Percentiles rank a stretch among this genome's conserved stretches.
These are phyloP conservation scores for Linnemannia elongata DNA, from an alignment of 192 early-diverging fungal genomes.

Conservation along the genomic window DNA sequence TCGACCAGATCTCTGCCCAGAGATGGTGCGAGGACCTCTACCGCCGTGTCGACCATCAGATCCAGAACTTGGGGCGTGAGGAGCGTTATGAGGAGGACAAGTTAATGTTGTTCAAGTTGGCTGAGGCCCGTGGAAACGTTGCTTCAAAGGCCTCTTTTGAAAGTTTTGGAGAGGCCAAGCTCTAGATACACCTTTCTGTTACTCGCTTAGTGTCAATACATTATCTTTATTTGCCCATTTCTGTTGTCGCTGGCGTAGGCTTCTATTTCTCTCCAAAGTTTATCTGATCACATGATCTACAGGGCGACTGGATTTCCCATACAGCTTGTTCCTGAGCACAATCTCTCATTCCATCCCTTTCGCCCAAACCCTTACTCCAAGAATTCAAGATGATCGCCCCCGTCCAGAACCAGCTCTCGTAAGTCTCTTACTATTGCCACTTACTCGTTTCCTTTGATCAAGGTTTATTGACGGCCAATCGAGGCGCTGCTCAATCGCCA, in stretches of 20 bases:
- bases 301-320: neutral
- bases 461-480: no score
- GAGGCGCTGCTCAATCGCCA: no score
- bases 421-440: neutral
- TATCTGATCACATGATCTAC: no score
- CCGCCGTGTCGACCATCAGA: slow-evolving; percentile 45
- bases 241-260: no score
- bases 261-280: no score
- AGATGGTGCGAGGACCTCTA: slow-evolving; percentile 54
- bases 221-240: no score
- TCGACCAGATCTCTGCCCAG: slow-evolving; percentile 43
- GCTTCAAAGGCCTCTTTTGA: neutral
- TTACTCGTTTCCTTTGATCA: no score
- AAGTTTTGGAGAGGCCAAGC: slow-evolving; percentile 31
- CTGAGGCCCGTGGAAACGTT: slow-evolving; percentile 25
- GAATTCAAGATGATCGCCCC: slow-evolving; percentile 19
- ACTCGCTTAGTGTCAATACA: no score
- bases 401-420: slow-evolving; percentile 40
- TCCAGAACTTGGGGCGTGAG: slow-evolving; percentile 37
- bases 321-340: no score
- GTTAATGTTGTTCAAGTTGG: slow-evolving; percentile 40
- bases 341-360: slow-evolving; percentile 6
- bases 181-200: neutral
- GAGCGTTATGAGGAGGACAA: slow-evolving; percentile 47
- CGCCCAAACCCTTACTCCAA: neutral